Percentiles rank a stretch among this genome's conserved stretches.
These are phyloP conservation scores for Dunaliella salina DNA, from an alignment of 163 green algal species.

Conservation along the genomic window DNA sequence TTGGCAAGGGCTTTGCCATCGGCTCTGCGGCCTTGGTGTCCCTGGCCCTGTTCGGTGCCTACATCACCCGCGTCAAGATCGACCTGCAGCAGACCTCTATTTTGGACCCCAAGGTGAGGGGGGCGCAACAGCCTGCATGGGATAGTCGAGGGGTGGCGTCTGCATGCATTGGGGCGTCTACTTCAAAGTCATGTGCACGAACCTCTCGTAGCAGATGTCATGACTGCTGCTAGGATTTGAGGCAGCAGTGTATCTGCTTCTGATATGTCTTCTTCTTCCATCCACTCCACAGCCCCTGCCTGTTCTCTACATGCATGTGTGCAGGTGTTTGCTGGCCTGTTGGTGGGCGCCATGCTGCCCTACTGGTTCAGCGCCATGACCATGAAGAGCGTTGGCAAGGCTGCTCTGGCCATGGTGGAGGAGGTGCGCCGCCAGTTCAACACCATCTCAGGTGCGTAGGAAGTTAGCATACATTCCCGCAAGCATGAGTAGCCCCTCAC, in stretches of 20 bases:
- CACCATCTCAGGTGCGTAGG: conserved; percentile 43
- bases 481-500: no score
- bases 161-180: no score
- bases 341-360: conserved; percentile 97
- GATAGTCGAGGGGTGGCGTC: no score
- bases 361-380: conserved; percentile 98
- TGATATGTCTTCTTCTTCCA: conserved; percentile 2
- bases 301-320: neutral
- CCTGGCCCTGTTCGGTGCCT: conserved; percentile 96
- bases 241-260: neutral
- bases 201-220: no score
- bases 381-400: conserved; percentile 97
- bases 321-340: conserved; percentile 89
- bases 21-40: conserved; percentile 95
- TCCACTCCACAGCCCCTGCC: conserved; percentile 11
- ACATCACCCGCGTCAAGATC: conserved; percentile 85
- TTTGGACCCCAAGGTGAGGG: conserved; percentile 75
- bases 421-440: conserved; percentile 76
- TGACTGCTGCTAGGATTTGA: no score
- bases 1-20: conserved; percentile 99
- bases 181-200: no score
- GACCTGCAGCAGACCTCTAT: conserved; percentile 82
- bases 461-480: no score
- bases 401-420: conserved; percentile 94
- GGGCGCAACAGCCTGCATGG: neutral